Evolutionary conservation across 345 rosid genomes (phyloP), one percentile per base, ranked within the genome.

Genomic region (Theobroma cacao): DNA sequence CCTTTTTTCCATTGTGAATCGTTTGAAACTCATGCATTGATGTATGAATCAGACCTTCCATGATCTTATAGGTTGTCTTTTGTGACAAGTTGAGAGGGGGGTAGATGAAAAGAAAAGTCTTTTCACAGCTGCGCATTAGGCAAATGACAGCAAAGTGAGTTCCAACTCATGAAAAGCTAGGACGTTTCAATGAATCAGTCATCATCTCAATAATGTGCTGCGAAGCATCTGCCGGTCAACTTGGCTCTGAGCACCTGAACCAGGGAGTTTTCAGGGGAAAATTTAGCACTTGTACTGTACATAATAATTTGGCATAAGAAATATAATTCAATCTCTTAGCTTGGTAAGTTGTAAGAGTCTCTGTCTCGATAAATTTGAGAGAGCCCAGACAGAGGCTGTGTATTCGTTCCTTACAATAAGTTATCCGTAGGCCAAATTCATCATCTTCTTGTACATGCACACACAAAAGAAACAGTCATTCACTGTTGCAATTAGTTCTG

Each of bases 361-460:
- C 5, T 68, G 33, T 66, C 45, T 40, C 14, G n/a, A 43, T 45
- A 43, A 30, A 48, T 24, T 20, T 63, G 41, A 33, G 17, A 28
- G 45, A 69, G 14, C 5, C 43, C 9, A 52, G 43, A 72, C 26
- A 15, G 4, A 79, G 22, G 26, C 18, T 75, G 56, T 68, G 18
- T 36, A 15, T 50, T 20, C n/a, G 1, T 69, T 52, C 20, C 50
- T 77, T 56, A 50, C 1, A 64, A 67, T 66, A 74, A n/a, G 79
- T 60, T 61, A 75, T 75, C 79, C 72, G 68, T 18, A 17, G 22
- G 56, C 41, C 79, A 78, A 75, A 30, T 41, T 59, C 63, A 40
- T 75, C 66, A 28, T 53, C 47, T 26, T 20, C 34, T 28, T 9
- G 40, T 47, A 33, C 40, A n/a, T 36, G 66, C 22, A 64, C 58